Evolutionary conservation across 345 rosid species (phyloP).

Genomic region (Syzygium jambos): DNA sequence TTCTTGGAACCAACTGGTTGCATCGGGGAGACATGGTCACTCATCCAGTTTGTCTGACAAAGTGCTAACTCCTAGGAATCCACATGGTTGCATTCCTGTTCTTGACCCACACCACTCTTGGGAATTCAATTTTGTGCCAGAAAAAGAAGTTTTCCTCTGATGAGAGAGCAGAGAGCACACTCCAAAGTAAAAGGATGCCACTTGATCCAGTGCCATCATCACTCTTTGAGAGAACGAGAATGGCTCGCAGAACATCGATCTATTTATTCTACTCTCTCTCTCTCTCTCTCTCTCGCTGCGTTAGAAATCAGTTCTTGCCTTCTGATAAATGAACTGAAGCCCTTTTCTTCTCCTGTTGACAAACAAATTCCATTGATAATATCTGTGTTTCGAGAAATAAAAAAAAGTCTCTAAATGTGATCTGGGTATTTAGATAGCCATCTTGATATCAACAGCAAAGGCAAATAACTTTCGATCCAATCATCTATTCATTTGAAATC

Average conservation of each 20-base stretch:
- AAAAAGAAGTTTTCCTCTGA: not conserved
- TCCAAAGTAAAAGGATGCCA: not conserved
- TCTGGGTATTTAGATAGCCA: not conserved
- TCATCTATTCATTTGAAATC: not conserved
- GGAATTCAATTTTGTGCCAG: not conserved
- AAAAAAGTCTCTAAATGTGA: not conserved
- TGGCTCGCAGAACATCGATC: not conserved
- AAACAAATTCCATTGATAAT: not conserved
- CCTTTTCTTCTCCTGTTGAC: not conserved
- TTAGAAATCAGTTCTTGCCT: not conserved
- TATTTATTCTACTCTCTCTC: not conserved
- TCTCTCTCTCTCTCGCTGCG: not conserved
- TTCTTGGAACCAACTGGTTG: not conserved
- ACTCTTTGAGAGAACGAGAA: not conserved
- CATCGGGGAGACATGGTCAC: not conserved
- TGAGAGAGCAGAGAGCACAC: not conserved
- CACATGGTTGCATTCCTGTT: not conserved
- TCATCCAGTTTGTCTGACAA: not conserved
- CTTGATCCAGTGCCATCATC: not conserved
- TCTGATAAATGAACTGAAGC: not conserved
- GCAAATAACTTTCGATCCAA: not conserved
- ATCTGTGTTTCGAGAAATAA: accelerated
- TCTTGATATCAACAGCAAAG: not conserved
- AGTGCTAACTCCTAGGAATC: not conserved
- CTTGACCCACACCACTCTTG: too few species aligned